Conservation (phyloP, 495 filamentous ascomycete genomes). For the Penicillium egyptiacum region DNA sequence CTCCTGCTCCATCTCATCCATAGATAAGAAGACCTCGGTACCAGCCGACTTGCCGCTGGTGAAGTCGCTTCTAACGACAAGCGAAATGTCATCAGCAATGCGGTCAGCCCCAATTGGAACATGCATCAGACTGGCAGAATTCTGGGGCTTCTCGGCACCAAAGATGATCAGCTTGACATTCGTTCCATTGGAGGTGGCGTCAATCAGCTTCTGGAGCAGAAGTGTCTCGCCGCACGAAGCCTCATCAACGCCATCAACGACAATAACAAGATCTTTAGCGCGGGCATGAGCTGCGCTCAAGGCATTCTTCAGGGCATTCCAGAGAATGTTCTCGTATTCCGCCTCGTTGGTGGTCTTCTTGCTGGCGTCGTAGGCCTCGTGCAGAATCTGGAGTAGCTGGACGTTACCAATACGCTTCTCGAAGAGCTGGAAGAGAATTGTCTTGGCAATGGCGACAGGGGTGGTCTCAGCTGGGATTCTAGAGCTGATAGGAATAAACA, state of each 20-base stretch:
- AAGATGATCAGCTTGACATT: slow-evolving; percentile 36
- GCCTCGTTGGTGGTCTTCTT: slow-evolving; percentile 22
- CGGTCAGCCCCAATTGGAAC: slow-evolving; percentile 24
- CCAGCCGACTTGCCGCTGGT: slow-evolving; percentile 7
- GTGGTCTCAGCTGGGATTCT: slow-evolving; percentile 30
- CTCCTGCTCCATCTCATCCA: slow-evolving; percentile 32
- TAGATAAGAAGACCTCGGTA: slow-evolving; percentile 14
- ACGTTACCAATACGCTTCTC: slow-evolving; percentile 41
- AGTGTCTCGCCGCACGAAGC: slow-evolving; percentile 30
- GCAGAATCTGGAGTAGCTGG: slow-evolving; percentile 35
- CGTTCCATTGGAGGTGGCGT: slow-evolving; percentile 24
- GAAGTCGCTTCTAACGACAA: slow-evolving; percentile 25
- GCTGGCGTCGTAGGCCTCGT: slow-evolving; percentile 32
- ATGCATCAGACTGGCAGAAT: slow-evolving; percentile 14
- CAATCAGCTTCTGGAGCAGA: slow-evolving; percentile 27
- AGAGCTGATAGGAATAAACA: slow-evolving; percentile 40
- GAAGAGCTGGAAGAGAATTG: slow-evolving; percentile 40
- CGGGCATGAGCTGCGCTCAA: slow-evolving; percentile 28
- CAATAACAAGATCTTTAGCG: slow-evolving; percentile 36
- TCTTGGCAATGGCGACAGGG: slow-evolving; percentile 27
- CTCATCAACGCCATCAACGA: slow-evolving; percentile 41
- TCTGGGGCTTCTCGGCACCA: slow-evolving; percentile 29
- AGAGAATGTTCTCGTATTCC: slow-evolving; percentile 31
- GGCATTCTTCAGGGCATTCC: slow-evolving; percentile 23
- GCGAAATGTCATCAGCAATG: slow-evolving; percentile 29